A percentile compares a stretch with the other conserved stretches of the same genome.
Conservation (phyloP, 257 asterid genomes). For the Eustoma russellianum region DNA sequence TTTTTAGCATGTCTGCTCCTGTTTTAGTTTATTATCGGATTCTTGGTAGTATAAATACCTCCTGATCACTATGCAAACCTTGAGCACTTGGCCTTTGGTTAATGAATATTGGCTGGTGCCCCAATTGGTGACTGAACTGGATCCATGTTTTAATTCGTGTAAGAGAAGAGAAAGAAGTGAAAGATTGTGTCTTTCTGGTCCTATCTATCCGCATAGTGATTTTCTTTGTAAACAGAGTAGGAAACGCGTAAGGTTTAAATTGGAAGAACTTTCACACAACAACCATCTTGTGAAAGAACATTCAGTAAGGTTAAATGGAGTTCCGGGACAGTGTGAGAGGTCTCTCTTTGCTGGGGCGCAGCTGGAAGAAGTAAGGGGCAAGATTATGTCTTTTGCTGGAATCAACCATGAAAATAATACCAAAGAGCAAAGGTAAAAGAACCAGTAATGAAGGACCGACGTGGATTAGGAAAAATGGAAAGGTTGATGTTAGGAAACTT, state of each 20-base stretch:
- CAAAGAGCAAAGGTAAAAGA: neutral
- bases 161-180: conserved; percentile 28
- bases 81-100: conserved; percentile 48
- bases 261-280: conserved; percentile 1
- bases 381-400: neutral
- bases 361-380: conserved; percentile 13
- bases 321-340: conserved; percentile 10
- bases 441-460: conserved; percentile 14
- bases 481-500: conserved; percentile 57
- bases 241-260: conserved; percentile 17
- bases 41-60: conserved; percentile 6
- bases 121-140: conserved; percentile 31
- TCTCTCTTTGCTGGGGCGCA: conserved; percentile 9
- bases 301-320: conserved; percentile 17
- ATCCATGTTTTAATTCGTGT: conserved; percentile 20
- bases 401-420: conserved; percentile 2
- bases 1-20: conserved; percentile 6
- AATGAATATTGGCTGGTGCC: conserved; percentile 32
- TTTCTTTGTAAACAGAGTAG: conserved; percentile 13
- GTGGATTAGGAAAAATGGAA: conserved; percentile 11
- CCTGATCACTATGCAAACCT: conserved; percentile 53
- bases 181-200: conserved; percentile 19
- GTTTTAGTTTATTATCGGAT: conserved; percentile 9
- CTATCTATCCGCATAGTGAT: conserved; percentile 11
- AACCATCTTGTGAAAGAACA: conserved; percentile 17